Base-by-base conservation (phyloP, 2,329 filamentous ascomycete species). In the Microascus cirrosus region DNA sequence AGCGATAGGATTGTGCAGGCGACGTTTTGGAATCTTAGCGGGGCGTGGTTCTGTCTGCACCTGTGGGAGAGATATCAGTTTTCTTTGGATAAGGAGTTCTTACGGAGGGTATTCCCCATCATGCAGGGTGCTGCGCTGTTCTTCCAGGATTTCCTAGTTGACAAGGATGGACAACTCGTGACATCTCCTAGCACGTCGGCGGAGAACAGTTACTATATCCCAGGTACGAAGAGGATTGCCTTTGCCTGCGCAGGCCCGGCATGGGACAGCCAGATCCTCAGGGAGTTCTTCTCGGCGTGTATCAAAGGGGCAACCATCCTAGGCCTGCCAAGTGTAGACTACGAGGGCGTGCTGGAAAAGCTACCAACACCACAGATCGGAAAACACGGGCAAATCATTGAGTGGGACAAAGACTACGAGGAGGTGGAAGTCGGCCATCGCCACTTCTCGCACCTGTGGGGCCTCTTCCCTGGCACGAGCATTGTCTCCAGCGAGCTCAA, bases 371-470 rank as follows among this genome's bases (percentile, higher is more conserved):
- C n/a, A 25, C 55, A 2, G 48, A 61, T 11, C 60, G 64, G 2
- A 51, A 66, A 12, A 0, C 66, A 65, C 12, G 72, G 71, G 2
- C 65, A 70, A 36, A 68, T 77, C 12, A 71, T 73, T 25, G 74
- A 76, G 65, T 76, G 73, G 73, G 65, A 65, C 0, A 62, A 68
- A 15, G 65, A 76, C 7, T 70, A 73, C 50, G 60, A 63, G 11
- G 74, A 70, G 60, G 65, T 69, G 3, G 77, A 79, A 54, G 74
- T 73, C 0, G 77, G 76, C 0, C 77, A 81, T 59, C 71, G 78
- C 1, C 78, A 80, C 55, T 70, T 79, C 3, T 79, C 75, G 0
- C 77, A 78, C 59, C 68, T 80, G 0, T 79, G 74, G 60, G 77
- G 71, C 0, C 68, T 81, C 2, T 74, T 75, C 56, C 77, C 78